These are phyloP conservation scores for Plantago elongata DNA, from an alignment of 257 asterid species.

Conservation along the genomic window DNA sequence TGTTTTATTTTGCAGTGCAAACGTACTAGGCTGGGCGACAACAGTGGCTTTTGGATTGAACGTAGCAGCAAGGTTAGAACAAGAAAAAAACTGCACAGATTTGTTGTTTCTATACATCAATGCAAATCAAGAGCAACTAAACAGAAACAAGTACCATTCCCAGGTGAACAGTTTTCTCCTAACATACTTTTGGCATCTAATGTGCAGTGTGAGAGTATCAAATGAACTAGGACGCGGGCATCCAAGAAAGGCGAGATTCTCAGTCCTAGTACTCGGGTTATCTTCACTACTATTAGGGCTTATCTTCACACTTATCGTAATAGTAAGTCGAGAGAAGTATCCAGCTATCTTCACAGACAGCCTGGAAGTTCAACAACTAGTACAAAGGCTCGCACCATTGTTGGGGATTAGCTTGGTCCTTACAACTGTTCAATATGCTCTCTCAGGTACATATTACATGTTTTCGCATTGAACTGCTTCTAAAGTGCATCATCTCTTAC, in stretches of 20 bases:
- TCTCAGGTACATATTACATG: conserved; percentile 31
- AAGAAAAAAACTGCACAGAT: too few species aligned
- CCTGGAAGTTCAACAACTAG: conserved; percentile 28
- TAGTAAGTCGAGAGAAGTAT: conserved; percentile 25
- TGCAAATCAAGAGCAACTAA: too few species aligned
- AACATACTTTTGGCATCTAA: too few species aligned
- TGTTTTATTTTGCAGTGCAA: too few species aligned
- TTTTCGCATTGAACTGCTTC: neutral
- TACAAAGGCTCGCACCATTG: conserved; percentile 41
- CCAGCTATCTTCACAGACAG: conserved; percentile 37
- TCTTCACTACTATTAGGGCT: conserved; percentile 32
- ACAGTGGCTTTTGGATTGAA: too few species aligned
- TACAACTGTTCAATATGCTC: conserved; percentile 34
- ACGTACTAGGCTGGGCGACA: too few species aligned
- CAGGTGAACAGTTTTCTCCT: too few species aligned
- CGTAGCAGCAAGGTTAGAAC: too few species aligned
- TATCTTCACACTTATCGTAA: conserved; percentile 26
- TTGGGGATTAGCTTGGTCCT: conserved; percentile 37
- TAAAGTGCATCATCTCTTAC: neutral
- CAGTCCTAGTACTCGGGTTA: conserved; percentile 34
- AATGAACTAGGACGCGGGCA: conserved; percentile 42
- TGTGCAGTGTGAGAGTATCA: conserved; percentile 48
- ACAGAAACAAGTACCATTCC: too few species aligned
- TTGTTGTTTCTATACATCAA: too few species aligned
- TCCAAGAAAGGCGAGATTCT: conserved; percentile 37